Conservation (phyloP, 2,329 filamentous ascomycete genomes). For the Ophidiomyces ophidiicola region DNA sequence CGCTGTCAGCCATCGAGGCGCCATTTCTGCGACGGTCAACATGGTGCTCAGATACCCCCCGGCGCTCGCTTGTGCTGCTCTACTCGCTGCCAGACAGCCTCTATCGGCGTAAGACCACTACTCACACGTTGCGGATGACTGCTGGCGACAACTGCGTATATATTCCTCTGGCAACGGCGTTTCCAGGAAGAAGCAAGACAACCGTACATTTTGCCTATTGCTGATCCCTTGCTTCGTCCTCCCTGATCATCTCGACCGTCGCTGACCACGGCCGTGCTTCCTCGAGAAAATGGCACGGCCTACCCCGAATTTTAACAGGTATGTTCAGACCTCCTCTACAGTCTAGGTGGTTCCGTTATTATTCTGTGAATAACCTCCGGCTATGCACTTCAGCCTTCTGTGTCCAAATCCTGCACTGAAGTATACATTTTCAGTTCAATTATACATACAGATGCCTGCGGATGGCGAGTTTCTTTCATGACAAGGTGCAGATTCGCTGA, state of each 20-base stretch:
- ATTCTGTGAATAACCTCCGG: slow-evolving; percentile 10
- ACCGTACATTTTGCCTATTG: too few species aligned
- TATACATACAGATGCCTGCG: slow-evolving; percentile 4
- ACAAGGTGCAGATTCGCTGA: slow-evolving; percentile 5
- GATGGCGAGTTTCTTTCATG: slow-evolving; percentile 10
- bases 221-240: not conserved
- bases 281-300: slow-evolving; percentile 11
- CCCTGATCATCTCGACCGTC: not conserved
- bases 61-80: too few species aligned
- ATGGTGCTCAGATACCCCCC: too few species aligned
- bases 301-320: slow-evolving; percentile 27
- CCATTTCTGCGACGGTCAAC: too few species aligned
- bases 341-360: too few species aligned
- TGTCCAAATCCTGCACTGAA: slow-evolving; percentile 11
- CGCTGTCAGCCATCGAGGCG: too few species aligned
- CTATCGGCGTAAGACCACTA: too few species aligned
- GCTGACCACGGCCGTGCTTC: not conserved
- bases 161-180: too few species aligned
- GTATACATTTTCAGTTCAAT: slow-evolving; percentile 11
- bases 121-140: too few species aligned
- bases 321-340: slow-evolving; percentile 12
- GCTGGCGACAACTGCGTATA: too few species aligned
- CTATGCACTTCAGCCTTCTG: slow-evolving; percentile 6
- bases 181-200: too few species aligned
- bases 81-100: too few species aligned